Conservation (phyloP, 1,139 yeast species). For the Saccharomyces hybrid region DNA sequence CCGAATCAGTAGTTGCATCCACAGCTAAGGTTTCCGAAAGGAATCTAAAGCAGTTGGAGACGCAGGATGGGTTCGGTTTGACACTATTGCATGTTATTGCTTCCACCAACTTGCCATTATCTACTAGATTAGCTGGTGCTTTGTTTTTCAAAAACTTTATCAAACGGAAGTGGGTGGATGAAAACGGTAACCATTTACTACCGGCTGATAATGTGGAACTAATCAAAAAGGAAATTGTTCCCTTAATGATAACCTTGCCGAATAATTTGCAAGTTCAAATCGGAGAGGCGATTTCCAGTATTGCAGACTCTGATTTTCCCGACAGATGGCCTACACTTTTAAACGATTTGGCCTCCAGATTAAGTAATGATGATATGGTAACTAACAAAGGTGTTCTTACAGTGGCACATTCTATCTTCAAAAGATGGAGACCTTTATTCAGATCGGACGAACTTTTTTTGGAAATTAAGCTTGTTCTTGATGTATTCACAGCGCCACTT, state of each 20-base stretch:
- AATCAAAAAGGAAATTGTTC: conserved; percentile 70
- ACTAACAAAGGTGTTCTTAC: conserved; percentile 78
- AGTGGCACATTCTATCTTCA: conserved; percentile 93
- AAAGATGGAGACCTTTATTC: conserved; percentile 92
- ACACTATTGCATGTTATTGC: conserved; percentile 74
- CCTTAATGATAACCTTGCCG: conserved; percentile 77
- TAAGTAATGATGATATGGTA: conserved; percentile 53
- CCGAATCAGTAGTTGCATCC: conserved; percentile 36
- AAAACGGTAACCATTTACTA: conserved; percentile 70
- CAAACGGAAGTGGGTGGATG: conserved; percentile 82
- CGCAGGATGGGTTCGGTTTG: conserved; percentile 64
- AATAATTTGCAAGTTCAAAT: conserved; percentile 73
- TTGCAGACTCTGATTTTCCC: conserved; percentile 96
- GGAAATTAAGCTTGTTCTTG: conserved; percentile 82
- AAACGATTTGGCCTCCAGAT: conserved; percentile 62
- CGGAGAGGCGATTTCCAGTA: conserved; percentile 86
- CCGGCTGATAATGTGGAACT: conserved; percentile 54
- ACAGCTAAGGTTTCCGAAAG: conserved; percentile 57
- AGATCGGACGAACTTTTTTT: conserved; percentile 82
- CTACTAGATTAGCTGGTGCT: conserved; percentile 81
- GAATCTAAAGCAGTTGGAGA: conserved; percentile 53
- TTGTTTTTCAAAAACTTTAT: conserved; percentile 84
- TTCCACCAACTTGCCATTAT: conserved; percentile 42
- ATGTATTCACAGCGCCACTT: conserved; percentile 76
- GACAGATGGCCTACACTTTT: conserved; percentile 76